A percentile compares a stretch with the other conserved stretches of the same genome.
Conservation (phyloP, 345 rosid species). For the Lumnitzera racemosa region DNA sequence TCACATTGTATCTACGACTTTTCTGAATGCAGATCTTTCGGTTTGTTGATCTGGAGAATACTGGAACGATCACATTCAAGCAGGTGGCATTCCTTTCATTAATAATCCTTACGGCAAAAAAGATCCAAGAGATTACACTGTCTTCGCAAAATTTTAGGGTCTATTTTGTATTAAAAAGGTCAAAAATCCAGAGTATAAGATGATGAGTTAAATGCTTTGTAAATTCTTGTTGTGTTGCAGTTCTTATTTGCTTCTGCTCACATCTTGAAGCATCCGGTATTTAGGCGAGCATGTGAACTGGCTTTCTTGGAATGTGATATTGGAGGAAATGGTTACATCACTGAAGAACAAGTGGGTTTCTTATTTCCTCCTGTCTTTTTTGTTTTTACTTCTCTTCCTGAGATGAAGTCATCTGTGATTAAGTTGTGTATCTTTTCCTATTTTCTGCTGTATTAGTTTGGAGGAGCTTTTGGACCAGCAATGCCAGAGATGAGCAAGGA, state of each 20-base stretch:
- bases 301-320: constrained; percentile 53
- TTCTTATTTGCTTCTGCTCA: constrained; percentile 77
- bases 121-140: neutral
- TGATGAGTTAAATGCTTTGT: too few relatives aligned
- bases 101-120: neutral
- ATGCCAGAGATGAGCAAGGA: constrained; percentile 43
- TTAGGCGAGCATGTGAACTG: constrained; percentile 58
- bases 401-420: neutral
- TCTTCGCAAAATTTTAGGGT: too few relatives aligned
- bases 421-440: constrained; percentile 7
- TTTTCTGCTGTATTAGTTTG: constrained; percentile 38
- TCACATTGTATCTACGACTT: neutral
- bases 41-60: constrained; percentile 74
- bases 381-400: constrained; percentile 1
- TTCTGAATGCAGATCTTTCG: constrained; percentile 54
- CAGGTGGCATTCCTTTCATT: constrained; percentile 41
- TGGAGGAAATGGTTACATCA: constrained; percentile 37
- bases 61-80: constrained; percentile 73
- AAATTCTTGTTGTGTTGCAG: constrained; percentile 29
- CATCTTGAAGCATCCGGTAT: constrained; percentile 55
- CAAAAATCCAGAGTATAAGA: neutral
- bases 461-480: constrained; percentile 38
- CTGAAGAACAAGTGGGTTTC: constrained; percentile 50
- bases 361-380: neutral
- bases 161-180: neutral